Conservation (phyloP, 139 green algal genomes). For the Desmodesmus armatus region DNA sequence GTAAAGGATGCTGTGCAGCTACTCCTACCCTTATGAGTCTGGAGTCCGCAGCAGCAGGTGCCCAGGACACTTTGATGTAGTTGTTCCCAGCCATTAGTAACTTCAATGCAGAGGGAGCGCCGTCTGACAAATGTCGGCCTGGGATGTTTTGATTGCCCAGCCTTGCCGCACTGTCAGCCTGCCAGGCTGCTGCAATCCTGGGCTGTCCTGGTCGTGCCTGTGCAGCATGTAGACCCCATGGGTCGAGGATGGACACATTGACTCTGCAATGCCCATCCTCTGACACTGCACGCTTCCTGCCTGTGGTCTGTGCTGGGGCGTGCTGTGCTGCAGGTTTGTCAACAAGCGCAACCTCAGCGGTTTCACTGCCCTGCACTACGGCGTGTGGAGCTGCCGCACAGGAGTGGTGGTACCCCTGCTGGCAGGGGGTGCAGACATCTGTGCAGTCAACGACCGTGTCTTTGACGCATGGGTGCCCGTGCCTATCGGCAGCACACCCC, state of each 20-base stretch:
- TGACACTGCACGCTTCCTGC: no score
- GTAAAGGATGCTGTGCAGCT: not conserved
- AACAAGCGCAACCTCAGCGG: constrained; percentile 56
- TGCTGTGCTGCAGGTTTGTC: constrained; percentile 43
- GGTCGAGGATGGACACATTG: no score
- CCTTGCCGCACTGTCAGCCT: no score
- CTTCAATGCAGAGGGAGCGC: no score
- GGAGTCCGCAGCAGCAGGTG: not conserved
- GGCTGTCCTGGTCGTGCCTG: no score
- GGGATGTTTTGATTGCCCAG: no score
- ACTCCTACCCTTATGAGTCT: not conserved
- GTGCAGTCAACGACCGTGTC: constrained; percentile 48
- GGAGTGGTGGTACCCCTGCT: constrained; percentile 49
- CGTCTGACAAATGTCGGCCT: no score
- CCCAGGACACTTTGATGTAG: no score
- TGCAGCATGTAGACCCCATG: no score
- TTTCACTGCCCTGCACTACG: constrained; percentile 58
- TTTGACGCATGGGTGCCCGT: constrained; percentile 46
- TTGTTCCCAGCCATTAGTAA: no score
- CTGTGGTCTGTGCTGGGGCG: not conserved
- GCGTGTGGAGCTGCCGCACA: constrained; percentile 50
- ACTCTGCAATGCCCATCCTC: no score
- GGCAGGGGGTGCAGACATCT: constrained; percentile 52
- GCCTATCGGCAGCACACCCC: constrained; percentile 54
- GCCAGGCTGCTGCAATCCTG: no score